Evolutionary conservation across 257 asterid genomes (phyloP), one percentile per base, ranked within the genome.

Genomic region (Salvia rosmarinus): DNA sequence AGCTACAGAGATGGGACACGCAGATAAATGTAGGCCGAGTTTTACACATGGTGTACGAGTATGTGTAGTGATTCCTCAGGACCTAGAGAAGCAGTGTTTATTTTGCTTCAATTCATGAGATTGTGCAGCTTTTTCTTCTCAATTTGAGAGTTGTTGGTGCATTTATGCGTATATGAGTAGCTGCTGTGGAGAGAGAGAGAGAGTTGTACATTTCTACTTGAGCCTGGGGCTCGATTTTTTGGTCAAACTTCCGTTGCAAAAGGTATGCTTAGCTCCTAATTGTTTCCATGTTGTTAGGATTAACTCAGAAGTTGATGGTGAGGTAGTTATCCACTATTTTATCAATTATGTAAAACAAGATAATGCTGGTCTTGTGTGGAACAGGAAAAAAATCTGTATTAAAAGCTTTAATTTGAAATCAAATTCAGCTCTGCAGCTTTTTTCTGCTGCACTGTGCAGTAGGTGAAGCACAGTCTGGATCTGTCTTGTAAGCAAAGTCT

Each of bases 401-500:
- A 16, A 4, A 25, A 23, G 7, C 61, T 42, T 20, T 11, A 20
- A 6, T 68, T 19, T 61, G 20, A 25, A 32, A 28, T 10, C 44
- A 39, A 49, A 16, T 12, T 13, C 35, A 3, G 9, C 5, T 20
- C 20, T 20, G 68, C 51, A 20, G 12, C 51, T 34, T 16, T 59
- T 35, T 9, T 12, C 23, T 25, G 52, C 21, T 67, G 44, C 9
- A 21, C 32, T 19, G 50, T 51, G 58, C 35, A 59, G 46, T 51
- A 1, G 46, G 44, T 57, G 25, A 7, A 20, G 47, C 5, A 21
- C 54, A 44, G 10, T 35, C 58, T 25, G 71, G 17, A 70, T 68
- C 71, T 86, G 76, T 73, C 96, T 90, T 87, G 66, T 74, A 88
- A 88, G 94, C 92, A 63, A 88, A 85, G 95, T 71, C 83, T 85